phyloP scores from a whole-genome alignment of 2,329 filamentous ascomycete genomes.

The Cucurbitaria berberidis region DNA sequence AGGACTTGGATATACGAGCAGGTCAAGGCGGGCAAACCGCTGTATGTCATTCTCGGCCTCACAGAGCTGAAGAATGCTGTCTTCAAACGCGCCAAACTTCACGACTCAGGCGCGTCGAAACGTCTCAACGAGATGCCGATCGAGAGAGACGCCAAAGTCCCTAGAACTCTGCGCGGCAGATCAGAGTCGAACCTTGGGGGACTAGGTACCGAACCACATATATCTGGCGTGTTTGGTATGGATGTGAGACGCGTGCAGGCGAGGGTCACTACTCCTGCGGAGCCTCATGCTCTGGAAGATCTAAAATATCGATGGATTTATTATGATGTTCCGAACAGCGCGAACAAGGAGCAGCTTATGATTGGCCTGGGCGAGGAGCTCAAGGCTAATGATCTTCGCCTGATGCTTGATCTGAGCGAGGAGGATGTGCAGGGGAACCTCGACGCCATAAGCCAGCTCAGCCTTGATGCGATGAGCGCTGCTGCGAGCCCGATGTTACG shows the following conservation, averaged over 20 bases:
- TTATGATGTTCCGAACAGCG: constrained; percentile 35
- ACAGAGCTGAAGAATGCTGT: constrained; percentile 48
- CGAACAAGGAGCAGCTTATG: constrained; percentile 44
- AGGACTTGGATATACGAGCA: constrained; percentile 40
- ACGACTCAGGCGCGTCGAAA: constrained; percentile 44
- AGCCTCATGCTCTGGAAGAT: constrained; percentile 42
- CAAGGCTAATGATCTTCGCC: constrained; percentile 45
- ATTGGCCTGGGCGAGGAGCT: constrained; percentile 42
- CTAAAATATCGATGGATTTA: constrained; percentile 44
- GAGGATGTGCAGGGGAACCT: constrained; percentile 46
- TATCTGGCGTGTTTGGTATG: constrained; percentile 49
- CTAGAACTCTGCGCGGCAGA: constrained; percentile 34
- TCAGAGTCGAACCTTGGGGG: constrained; percentile 36
- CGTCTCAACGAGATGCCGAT: constrained; percentile 42
- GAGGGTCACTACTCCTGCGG: constrained; percentile 40
- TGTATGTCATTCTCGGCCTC: constrained; percentile 45
- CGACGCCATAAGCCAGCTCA: constrained; percentile 47
- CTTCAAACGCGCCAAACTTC: constrained; percentile 46
- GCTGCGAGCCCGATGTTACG: constrained; percentile 45
- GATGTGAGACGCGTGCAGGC: constrained; percentile 41
- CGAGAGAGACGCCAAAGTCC: constrained; percentile 43
- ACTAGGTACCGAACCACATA: constrained; percentile 35
- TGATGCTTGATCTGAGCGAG: constrained; percentile 46
- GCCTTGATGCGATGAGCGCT: constrained; percentile 44
- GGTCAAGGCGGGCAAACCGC: constrained; percentile 35